Base-by-base conservation (phyloP, 2,329 filamentous ascomycete species). In the Colletotrichum graminicola region DNA sequence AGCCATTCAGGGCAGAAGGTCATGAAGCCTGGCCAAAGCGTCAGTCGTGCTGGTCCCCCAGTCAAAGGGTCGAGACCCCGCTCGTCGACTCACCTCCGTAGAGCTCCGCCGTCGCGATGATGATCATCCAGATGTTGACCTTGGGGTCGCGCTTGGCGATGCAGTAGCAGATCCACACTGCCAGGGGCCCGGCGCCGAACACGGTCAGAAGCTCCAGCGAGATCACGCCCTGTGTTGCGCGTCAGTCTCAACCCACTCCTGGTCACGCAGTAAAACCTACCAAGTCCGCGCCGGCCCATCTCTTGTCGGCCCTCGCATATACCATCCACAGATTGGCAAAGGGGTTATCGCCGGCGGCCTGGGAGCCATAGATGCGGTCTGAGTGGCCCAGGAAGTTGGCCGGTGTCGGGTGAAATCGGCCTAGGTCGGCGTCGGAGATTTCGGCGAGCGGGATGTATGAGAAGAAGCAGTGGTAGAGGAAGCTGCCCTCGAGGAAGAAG, bases 401-500 rank as follows among this genome's bases (percentile, higher is more conserved):
- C 8, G 87, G 84, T 34, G 86, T 85, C 43, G 86, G 84, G 73
- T 86, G 86, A 65, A 83, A 79, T 26, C 73, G 67, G 39, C 74
- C 76, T 67, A 79, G 78, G 67, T 76, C 73, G 36, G 79, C 77
- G 75, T 80, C 81, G 29, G 77, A 74, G 39, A 83, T 74, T 60
- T 77, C 72, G 29, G 78, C 77, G 18, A 81, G 72, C 5, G 82
- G 79, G 10, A 85, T 77, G 78, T 82, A 86, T 12, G 83, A 85
- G 87, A 94, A 95, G 87, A 98, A 97, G 85, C 94, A 97, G 83
- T 97, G 94, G 86, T 94, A 98, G 32, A 98, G 90, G 82, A 94
- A 98, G 77, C 90, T 92, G 65, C 94, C 95, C 84, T 98, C 95
- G 79, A 98, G 92, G 80, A 94, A 86, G 82, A 97, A 90, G 84